A percentile compares a stretch with the other conserved stretches of the same genome.
Evolutionary conservation across 768 basidiomycete species (phyloP).

Genomic region (Galerina marginata): DNA sequence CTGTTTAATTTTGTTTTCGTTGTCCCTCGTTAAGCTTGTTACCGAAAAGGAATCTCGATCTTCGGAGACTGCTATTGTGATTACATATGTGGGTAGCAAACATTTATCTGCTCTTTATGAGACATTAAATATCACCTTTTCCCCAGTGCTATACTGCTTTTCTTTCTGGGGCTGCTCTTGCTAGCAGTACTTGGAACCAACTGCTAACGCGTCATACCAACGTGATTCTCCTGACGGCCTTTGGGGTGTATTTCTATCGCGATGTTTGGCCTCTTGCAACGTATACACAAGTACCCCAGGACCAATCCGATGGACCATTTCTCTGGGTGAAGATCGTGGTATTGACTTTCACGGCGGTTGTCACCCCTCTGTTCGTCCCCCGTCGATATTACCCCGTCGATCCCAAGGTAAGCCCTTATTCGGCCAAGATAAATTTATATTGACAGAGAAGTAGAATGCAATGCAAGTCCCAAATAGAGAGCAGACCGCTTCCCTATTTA

Average conservation of each 20-base stretch:
- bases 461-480: constrained; percentile 44
- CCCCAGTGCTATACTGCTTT: constrained; percentile 17
- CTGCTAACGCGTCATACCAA: constrained; percentile 31
- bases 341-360: constrained; percentile 45
- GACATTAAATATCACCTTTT: neutral
- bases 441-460: neutral
- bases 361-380: constrained; percentile 61
- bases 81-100: constrained; percentile 14
- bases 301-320: constrained; percentile 45
- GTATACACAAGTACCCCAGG: constrained; percentile 47
- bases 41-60: neutral
- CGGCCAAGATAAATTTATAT: constrained; percentile 44
- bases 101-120: neutral
- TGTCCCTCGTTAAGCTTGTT: constrained; percentile 2
- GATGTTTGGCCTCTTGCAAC: constrained; percentile 64
- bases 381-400: constrained; percentile 58
- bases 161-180: constrained; percentile 6
- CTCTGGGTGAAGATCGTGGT: constrained; percentile 56
- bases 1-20: constrained; percentile 11
- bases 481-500: constrained; percentile 56
- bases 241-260: constrained; percentile 55
- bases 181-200: constrained; percentile 26
- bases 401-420: constrained; percentile 40
- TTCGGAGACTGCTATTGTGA: constrained; percentile 2
- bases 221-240: constrained; percentile 36